Percentiles rank a stretch among this genome's conserved stretches.
phyloP scores from a whole-genome alignment of 2,329 filamentous ascomycete genomes.

The Chaetoscypha palmicola region DNA sequence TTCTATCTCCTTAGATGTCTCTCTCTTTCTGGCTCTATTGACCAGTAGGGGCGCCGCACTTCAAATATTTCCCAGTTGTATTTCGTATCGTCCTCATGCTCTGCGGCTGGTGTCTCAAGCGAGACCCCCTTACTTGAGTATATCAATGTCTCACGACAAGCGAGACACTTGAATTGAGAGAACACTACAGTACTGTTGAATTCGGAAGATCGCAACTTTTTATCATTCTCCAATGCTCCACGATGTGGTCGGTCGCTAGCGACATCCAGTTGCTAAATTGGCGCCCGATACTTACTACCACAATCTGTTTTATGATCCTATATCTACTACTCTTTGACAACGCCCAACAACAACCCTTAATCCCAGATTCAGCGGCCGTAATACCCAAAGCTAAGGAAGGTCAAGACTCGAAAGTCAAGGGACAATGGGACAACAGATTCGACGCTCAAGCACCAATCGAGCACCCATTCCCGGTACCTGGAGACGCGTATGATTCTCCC shows the following conservation, averaged over 20 bases:
- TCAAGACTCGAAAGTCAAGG: neutral
- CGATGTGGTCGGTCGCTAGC: conserved; percentile 4
- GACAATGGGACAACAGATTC: neutral
- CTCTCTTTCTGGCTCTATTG: no score
- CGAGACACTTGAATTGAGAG: no score
- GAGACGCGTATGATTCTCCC: conserved; percentile 9
- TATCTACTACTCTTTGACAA: conserved; percentile 6
- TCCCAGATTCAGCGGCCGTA: neutral
- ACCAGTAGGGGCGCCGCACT: no score
- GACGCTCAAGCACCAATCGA: conserved; percentile 3
- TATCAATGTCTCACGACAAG: no score
- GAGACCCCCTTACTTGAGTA: no score
- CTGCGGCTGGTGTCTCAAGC: no score
- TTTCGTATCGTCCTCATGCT: no score
- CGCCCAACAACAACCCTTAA: neutral
- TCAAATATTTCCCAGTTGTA: no score
- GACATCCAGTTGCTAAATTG: conserved; percentile 10
- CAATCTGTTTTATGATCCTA: conserved; percentile 10
- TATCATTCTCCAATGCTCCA: neutral
- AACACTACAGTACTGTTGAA: no score
- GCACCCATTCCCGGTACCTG: conserved; percentile 5
- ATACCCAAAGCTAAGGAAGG: neutral
- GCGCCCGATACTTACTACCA: conserved; percentile 6
- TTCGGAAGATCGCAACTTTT: no score
- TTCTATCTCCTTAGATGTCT: no score